Base-by-base conservation (phyloP, 208 protist genomes). In the Leishmania gerbilli region DNA sequence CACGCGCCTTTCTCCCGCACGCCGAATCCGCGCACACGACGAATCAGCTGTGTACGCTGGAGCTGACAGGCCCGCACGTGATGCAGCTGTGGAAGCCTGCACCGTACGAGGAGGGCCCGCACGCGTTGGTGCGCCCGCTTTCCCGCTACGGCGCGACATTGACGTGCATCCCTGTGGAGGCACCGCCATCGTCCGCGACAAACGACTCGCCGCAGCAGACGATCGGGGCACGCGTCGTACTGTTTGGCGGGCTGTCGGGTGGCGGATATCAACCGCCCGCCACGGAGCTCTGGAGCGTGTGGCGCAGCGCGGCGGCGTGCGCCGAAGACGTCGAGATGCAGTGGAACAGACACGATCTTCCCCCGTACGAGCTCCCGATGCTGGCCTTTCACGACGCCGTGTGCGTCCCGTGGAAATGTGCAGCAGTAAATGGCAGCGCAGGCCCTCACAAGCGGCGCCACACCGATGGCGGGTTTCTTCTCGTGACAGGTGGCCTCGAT, bases 401-500 rank as follows among this genome's bases (percentile, higher is more conserved):
- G 34, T 67, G 65, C 34, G 76, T 92, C 71, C 77, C 87, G 47
- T 79, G 80, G 76, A 47, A 72, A 4, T 5, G 42, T 13, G 72
- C 72, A 3, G 71, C 42, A 31, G 40, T 49, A 40, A 7, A 56
- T 13, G 24, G 49, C 3, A 31, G 60, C 17, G 1, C 65, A 68
- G 62, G 42, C 62, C 62, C 45, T 42, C 34, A 49, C 9, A 5
- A 27, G 51, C 76, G 65, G 31, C 27, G 17, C n/a, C 68, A 76
- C 21, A 51, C 40, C 31, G 58, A 67, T 74, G 49, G 85, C 27
- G 83, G 83, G 64, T 90, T 87, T 80, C 77, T 92, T 42, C 78
- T 96, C 51, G 71, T 94, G 40, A 86, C 87, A 58, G 92, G 92
- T 49, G 92, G 92, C 40, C 76, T 96, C 60, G 92, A 96, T 79